These are phyloP conservation scores for Neurospora sp. DNA, from an alignment of 495 filamentous ascomycete species.

Conservation along the genomic window DNA sequence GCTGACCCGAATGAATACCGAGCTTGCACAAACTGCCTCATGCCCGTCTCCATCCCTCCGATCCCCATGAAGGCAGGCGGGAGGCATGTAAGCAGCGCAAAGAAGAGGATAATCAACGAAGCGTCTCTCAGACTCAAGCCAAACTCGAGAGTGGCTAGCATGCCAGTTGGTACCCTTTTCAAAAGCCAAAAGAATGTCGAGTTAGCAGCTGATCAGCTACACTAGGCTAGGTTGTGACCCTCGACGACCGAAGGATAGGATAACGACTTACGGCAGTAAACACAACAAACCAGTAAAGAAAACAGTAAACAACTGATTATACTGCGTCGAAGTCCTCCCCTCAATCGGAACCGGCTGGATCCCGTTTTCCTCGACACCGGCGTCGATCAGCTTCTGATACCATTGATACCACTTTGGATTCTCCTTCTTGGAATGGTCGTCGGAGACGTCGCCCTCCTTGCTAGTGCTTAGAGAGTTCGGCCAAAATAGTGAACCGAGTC, in stretches of 20 bases:
- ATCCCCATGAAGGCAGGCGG: slow-evolving; percentile 46
- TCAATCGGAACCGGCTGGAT: slow-evolving; percentile 45
- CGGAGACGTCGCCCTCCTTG: slow-evolving; percentile 25
- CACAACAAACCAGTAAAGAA: slow-evolving; percentile 35
- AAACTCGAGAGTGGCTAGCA: slow-evolving; percentile 41
- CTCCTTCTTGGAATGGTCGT: slow-evolving; percentile 14
- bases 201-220: neutral
- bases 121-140: slow-evolving; percentile 44
- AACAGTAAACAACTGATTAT: slow-evolving; percentile 40
- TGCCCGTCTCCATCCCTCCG: slow-evolving; percentile 39
- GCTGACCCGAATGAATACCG: slow-evolving; percentile 45
- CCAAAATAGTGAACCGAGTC: neutral
- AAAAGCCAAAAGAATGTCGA: neutral
- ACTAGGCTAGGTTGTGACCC: neutral
- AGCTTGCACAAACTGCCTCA: slow-evolving; percentile 47
- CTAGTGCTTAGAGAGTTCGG: neutral
- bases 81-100: slow-evolving; percentile 38
- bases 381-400: slow-evolving; percentile 36
- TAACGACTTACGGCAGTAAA: slow-evolving; percentile 31
- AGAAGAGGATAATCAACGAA: slow-evolving; percentile 47
- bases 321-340: slow-evolving; percentile 39
- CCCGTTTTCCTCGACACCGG: slow-evolving; percentile 40
- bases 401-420: slow-evolving; percentile 27
- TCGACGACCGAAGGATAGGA: neutral
- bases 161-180: slow-evolving; percentile 40